phyloP scores from a whole-genome alignment of 805 yeast genomes.

The Tetrapisispora taiwanensis region DNA sequence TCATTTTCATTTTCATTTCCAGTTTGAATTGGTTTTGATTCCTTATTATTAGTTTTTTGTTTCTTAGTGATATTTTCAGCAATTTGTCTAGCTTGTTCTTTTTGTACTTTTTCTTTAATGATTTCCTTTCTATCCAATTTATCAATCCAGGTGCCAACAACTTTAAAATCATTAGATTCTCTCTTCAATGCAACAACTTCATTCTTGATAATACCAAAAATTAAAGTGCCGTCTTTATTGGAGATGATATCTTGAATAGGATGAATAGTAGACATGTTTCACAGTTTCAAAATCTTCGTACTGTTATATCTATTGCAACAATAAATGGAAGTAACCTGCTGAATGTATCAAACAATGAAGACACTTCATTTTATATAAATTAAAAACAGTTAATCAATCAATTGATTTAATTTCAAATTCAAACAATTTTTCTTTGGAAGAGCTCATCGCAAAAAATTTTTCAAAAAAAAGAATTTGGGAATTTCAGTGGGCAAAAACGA shows the following conservation, averaged over 20 bases:
- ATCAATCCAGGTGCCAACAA: constrained; percentile 54
- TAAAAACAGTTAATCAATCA: no score
- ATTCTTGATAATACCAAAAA: constrained; percentile 52
- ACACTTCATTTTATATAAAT: no score
- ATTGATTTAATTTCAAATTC: no score
- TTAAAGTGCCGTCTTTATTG: constrained; percentile 35
- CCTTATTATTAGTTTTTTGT: constrained; percentile 26
- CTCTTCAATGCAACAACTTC: constrained; percentile 43
- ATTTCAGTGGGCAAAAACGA: not conserved
- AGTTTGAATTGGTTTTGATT: not conserved
- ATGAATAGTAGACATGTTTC: constrained; percentile 41
- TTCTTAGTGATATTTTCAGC: constrained; percentile 27
- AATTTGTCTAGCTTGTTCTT: constrained; percentile 28
- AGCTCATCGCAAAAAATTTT: constrained; percentile 3
- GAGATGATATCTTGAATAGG: constrained; percentile 54
- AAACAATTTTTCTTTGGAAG: no score
- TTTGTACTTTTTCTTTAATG: constrained; percentile 40
- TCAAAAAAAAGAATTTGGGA: not conserved
- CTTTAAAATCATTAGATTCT: constrained; percentile 10
- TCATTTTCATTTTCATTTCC: constrained; percentile 34
- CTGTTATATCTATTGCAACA: no score
- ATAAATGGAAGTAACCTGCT: no score
- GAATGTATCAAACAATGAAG: no score
- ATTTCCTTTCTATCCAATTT: constrained; percentile 35
- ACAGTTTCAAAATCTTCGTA: not conserved